phyloP scores from a whole-genome alignment of 495 filamentous ascomycete species.

The Cercophora newfieldiana region DNA sequence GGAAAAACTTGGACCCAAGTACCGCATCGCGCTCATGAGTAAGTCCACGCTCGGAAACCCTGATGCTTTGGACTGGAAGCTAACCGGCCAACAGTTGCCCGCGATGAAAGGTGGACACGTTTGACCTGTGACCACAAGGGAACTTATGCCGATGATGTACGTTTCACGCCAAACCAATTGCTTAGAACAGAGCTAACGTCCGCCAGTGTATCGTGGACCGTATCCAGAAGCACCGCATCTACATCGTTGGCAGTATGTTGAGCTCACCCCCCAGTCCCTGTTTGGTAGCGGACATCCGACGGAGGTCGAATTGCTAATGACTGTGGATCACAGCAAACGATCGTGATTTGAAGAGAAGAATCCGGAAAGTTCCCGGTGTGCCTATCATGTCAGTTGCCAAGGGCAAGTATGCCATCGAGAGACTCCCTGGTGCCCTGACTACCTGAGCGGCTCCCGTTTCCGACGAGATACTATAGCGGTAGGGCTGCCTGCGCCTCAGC shows the following conservation, averaged over 20 bases:
- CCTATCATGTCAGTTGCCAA: conserved; percentile 64
- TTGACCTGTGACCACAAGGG: conserved; percentile 86
- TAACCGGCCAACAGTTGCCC: conserved; percentile 60
- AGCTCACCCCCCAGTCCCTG: not conserved
- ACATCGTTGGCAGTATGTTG: conserved; percentile 65
- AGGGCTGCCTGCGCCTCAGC: not conserved
- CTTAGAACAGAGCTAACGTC: conserved; percentile 2
- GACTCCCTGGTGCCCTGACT: conserved; percentile 74
- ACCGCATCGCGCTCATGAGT: conserved; percentile 76
- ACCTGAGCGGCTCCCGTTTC: conserved; percentile 18
- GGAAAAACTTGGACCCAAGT: conserved; percentile 88
- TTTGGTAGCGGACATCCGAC: too few relatives aligned
- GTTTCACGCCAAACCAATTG: not conserved
- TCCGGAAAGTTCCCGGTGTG: conserved; percentile 69
- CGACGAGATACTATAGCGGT: not conserved
- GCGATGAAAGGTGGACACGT: conserved; percentile 85
- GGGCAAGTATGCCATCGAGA: conserved; percentile 90
- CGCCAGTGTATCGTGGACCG: conserved; percentile 77
- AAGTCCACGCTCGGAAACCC: not conserved
- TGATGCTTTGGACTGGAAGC: not conserved
- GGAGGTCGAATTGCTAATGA: not conserved
- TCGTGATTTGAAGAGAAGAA: conserved; percentile 73
- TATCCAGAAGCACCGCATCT: conserved; percentile 72
- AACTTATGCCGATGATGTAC: conserved; percentile 82
- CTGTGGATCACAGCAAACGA: conserved; percentile 72